These are phyloP conservation scores for Ogataea chonburiensis DNA, from an alignment of 805 yeast species.

Conservation along the genomic window DNA sequence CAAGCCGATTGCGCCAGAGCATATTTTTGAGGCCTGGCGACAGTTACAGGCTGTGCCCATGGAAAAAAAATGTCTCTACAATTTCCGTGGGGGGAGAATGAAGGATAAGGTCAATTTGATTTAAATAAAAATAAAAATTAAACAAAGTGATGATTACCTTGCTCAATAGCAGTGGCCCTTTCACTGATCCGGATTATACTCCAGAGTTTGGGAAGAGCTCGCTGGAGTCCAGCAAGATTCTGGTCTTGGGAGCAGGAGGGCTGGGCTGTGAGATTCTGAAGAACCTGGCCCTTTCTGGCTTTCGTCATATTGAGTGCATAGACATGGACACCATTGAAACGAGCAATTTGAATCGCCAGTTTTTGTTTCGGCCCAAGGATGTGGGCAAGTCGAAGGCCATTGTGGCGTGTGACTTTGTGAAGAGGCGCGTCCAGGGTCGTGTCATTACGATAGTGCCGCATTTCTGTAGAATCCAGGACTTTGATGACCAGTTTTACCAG, in stretches of 20 bases:
- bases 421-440: conserved; percentile 38
- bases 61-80: conserved; percentile 61
- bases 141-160: conserved; percentile 3
- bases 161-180: conserved; percentile 28
- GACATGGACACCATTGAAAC: conserved; percentile 84
- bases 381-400: conserved; percentile 66
- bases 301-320: conserved; percentile 60
- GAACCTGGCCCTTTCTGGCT: conserved; percentile 68
- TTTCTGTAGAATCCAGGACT: conserved; percentile 64
- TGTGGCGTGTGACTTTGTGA: conserved; percentile 60
- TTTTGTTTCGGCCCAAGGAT: conserved; percentile 58
- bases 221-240: conserved; percentile 28
- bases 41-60: conserved; percentile 59
- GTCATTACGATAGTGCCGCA: conserved; percentile 47
- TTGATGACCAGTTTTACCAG: conserved; percentile 58
- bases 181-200: conserved; percentile 33
- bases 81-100: conserved; percentile 69
- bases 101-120: conserved; percentile 50
- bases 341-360: conserved; percentile 75
- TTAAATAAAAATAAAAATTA: conserved; percentile 2
- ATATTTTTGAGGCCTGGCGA: conserved; percentile 89
- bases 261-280: conserved; percentile 79
- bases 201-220: conserved; percentile 21
- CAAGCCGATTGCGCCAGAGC: conserved; percentile 73
- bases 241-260: conserved; percentile 79